A percentile compares a stretch with the other conserved stretches of the same genome.
Conservation (phyloP, 2,329 filamentous ascomycete species). For the Biscogniauxia marginata region DNA sequence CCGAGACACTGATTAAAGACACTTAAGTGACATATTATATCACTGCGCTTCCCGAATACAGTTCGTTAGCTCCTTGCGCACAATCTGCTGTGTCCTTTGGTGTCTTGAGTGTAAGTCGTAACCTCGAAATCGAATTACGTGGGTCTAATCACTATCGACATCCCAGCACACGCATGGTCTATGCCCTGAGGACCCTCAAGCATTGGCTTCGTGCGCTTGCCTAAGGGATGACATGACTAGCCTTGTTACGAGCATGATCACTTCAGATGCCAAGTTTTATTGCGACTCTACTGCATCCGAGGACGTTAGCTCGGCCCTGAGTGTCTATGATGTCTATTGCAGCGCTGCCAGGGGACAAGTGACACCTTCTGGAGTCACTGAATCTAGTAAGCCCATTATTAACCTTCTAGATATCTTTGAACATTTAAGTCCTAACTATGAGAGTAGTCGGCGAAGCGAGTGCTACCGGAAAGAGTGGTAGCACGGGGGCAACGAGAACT, state of each 20-base stretch:
- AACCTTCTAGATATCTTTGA: constrained; percentile 8
- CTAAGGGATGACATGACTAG: constrained; percentile 47
- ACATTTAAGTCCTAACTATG: constrained; percentile 14
- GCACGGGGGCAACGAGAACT: constrained; percentile 14
- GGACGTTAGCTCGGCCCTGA: constrained; percentile 46
- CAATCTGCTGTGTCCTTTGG: constrained; percentile 42
- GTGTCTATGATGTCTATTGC: constrained; percentile 48
- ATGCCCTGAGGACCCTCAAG: constrained; percentile 47
- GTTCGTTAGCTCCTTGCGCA: constrained; percentile 45
- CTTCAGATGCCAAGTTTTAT: constrained; percentile 42
- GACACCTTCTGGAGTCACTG: constrained; percentile 39
- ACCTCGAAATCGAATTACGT: background rate
- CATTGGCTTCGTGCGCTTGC: constrained; percentile 52
- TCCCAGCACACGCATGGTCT: constrained; percentile 37
- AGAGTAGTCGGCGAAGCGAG: constrained; percentile 25
- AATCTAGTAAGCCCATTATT: constrained; percentile 32
- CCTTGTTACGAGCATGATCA: constrained; percentile 43
- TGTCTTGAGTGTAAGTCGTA: constrained; percentile 38
- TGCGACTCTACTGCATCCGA: constrained; percentile 44
- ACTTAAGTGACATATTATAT: constrained; percentile 52
- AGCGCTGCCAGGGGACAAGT: constrained; percentile 45
- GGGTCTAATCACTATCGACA: constrained; percentile 5
- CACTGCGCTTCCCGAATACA: constrained; percentile 48
- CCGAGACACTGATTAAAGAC: background rate
- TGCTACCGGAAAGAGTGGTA: constrained; percentile 9